Evolutionary conservation across 1,139 yeast genomes (phyloP).

Genomic region (Geotrichum citri-aurantii): DNA sequence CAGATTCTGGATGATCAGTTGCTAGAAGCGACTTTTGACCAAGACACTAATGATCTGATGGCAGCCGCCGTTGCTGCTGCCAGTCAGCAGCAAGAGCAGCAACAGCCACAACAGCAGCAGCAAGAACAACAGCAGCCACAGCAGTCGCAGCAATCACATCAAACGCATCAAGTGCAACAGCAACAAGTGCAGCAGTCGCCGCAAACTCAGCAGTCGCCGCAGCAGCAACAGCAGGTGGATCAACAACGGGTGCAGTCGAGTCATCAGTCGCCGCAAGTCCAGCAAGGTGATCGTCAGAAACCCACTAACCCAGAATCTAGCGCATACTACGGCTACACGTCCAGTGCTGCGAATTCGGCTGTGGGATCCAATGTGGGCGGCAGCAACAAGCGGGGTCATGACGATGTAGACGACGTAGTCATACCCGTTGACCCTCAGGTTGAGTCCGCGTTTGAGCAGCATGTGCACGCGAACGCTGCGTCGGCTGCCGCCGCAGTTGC

Average conservation of each 20-base stretch:
- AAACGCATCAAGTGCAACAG: constrained; percentile 16
- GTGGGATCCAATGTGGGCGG: background rate
- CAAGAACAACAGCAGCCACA: constrained; percentile 22
- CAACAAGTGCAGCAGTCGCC: constrained; percentile 18
- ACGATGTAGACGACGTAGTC: constrained; percentile 29
- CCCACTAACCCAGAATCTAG: background rate
- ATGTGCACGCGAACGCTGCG: background rate
- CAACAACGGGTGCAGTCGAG: background rate
- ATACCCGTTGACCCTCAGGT: constrained; percentile 58
- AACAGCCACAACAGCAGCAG: constrained; percentile 17
- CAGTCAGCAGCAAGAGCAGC: background rate
- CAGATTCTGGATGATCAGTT: constrained; percentile 1
- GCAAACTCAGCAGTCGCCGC: constrained; percentile 24
- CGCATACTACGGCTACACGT: background rate
- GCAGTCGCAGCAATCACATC: constrained; percentile 5
- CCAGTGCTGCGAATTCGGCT: background rate
- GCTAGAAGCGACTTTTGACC: constrained; percentile 7
- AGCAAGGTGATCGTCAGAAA: constrained; percentile 1
- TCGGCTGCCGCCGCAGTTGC: background rate
- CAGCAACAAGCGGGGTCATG: constrained; percentile 6
- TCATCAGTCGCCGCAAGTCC: background rate
- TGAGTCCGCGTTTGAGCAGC: constrained; percentile 45
- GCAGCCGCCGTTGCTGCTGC: constrained; percentile 14
- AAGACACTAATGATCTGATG: constrained; percentile 11
- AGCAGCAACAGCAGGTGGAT: constrained; percentile 17